Percentiles rank a stretch among this genome's conserved stretches.
These are phyloP conservation scores for Cicer chorassanicum DNA, from an alignment of 306 rosid genomes.

Conservation along the genomic window DNA sequence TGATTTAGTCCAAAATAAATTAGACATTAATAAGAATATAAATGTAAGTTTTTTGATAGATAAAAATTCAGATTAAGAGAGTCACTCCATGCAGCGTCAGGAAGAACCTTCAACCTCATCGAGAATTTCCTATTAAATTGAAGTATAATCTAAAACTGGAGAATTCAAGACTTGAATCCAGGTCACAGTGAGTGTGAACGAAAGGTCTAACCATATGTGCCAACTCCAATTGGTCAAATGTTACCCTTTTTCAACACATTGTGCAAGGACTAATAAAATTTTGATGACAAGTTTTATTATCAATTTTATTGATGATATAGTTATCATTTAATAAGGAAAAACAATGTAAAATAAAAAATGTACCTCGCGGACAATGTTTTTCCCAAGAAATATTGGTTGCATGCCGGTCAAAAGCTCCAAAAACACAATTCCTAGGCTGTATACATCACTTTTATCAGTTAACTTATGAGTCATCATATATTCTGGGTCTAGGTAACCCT, in stretches of 20 bases:
- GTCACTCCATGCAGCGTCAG: neutral
- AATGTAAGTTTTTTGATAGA: neutral
- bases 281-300: conserved; percentile 6
- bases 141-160: neutral
- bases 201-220: too few relatives aligned
- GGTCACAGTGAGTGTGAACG: neutral
- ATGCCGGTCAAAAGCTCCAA: conserved; percentile 71
- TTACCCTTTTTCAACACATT: neutral
- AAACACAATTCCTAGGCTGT: conserved; percentile 78
- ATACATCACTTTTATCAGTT: conserved; percentile 82
- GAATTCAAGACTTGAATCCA: neutral
- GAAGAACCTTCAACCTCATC: neutral
- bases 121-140: neutral
- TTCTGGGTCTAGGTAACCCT: conserved; percentile 88
- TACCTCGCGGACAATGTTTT: conserved; percentile 86
- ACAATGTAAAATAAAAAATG: neutral
- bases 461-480: conserved; percentile 73
- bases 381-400: conserved; percentile 78
- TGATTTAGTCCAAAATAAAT: neutral
- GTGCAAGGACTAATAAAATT: neutral
- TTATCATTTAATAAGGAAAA: neutral
- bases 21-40: neutral
- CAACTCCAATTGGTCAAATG: too few relatives aligned
- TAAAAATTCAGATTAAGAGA: neutral
- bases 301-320: conserved; percentile 2